Base-by-base conservation (phyloP, 2,329 filamentous ascomycete genomes). In the Geoglossum cookeanum region DNA sequence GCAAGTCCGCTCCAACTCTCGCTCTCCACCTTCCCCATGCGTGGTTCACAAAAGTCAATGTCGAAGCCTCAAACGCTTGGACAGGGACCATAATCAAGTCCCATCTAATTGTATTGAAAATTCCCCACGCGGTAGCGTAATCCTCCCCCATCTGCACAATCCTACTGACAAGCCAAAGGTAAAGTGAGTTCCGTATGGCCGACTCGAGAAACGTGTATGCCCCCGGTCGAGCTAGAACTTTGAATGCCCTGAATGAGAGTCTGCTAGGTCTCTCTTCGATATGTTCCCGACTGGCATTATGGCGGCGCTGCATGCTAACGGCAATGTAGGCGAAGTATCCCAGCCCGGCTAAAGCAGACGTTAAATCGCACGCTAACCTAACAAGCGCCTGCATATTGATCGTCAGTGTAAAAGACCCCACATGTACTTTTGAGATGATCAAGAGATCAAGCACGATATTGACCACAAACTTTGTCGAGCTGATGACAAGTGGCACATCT, bases 31-130 rank as follows among this genome's bases (percentile, higher is more conserved):
- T 60, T 0, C 82, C 82, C 83, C 83, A 87, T 1, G 68, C 68
- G 61, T 87, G 83, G 0, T 83, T 81, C 15, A 85, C 72, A 63
- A 86, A 87, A 0, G 80, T 73, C 0, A 84, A 68, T 0, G 80
- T 74, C 0, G 83, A 83, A 1, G 78, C 78, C 65, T 88, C 82
- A 0, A 87, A 70, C 0, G 82, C 75, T 59, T 80, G 76, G 0
- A 87, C 80, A 0, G 83, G 83, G 0, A 87, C 81, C 83, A 87
- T 88, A 33, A 87, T 71, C 0, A 87, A 70, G 0, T 83, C 84
- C 83, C 83, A 87, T 13, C 83, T 75, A 47, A 87, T 87, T 0
- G 82, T 87, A 57, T 78, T 84, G 69, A 88, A 88, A 8, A 87
- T 72, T 1, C 82, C 80, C 83, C 83, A 88, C 0, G 83, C 81